phyloP scores from a whole-genome alignment of 2,329 filamentous ascomycete genomes.

The Neopestalotiopsis sp. region DNA sequence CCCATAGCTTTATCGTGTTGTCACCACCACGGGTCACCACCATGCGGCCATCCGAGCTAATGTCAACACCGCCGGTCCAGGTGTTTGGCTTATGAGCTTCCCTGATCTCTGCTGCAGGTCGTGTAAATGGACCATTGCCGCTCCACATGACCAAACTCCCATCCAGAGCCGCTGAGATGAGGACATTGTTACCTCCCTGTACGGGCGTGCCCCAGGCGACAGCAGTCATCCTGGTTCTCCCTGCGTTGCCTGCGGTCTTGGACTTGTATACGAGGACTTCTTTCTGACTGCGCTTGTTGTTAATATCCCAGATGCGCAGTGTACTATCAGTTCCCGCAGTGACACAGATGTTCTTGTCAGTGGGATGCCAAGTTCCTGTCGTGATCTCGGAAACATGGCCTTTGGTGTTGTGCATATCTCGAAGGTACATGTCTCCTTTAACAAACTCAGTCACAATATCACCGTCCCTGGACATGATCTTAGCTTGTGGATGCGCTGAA shows the following conservation, averaged over 20 bases:
- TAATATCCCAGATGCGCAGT: conserved; percentile 94
- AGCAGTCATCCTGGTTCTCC: conserved; percentile 91
- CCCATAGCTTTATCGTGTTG: conserved; percentile 94
- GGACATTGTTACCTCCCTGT: conserved; percentile 78
- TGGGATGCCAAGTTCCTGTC: conserved; percentile 88
- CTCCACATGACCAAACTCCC: conserved; percentile 91
- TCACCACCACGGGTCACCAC: conserved; percentile 92
- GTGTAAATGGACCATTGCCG: conserved; percentile 83
- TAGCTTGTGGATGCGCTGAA: conserved; percentile 87
- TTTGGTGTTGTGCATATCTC: conserved; percentile 97
- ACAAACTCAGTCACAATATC: conserved; percentile 86
- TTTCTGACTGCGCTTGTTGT: conserved; percentile 86
- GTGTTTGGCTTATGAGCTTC: conserved; percentile 83
- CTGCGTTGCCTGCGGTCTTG: conserved; percentile 83
- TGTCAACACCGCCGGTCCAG: conserved; percentile 91
- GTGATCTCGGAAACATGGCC: conserved; percentile 94
- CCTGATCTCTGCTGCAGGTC: conserved; percentile 82
- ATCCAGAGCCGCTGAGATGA: conserved; percentile 85
- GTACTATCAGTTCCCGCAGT: conserved; percentile 97
- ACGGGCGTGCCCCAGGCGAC: conserved; percentile 82
- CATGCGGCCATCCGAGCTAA: conserved; percentile 89
- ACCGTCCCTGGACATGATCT: conserved; percentile 88
- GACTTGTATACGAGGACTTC: conserved; percentile 97
- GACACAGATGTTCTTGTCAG: conserved; percentile 81
- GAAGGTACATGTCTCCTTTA: conserved; percentile 97